Evolutionary conservation across 2,329 filamentous ascomycete species (phyloP).

Genomic region (Cladophialophora psammophila): DNA sequence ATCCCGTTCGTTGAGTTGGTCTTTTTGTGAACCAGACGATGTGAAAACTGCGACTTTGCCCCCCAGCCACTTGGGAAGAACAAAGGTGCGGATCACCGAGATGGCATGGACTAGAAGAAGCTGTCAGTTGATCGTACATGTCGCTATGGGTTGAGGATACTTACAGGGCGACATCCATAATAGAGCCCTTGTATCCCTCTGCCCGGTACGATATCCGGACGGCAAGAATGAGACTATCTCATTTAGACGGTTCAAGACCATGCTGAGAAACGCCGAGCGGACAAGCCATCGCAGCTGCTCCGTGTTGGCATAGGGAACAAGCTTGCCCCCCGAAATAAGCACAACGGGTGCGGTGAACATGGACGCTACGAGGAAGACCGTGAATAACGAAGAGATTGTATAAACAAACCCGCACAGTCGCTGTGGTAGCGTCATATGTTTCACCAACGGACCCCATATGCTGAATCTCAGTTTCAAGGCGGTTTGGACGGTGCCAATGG

Average conservation of each 20-base stretch:
- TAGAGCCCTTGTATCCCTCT: slow-evolving; percentile 59
- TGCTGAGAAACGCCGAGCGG: slow-evolving; percentile 57
- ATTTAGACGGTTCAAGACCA: slow-evolving; percentile 56
- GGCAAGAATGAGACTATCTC: slow-evolving; percentile 62
- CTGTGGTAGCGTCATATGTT: slow-evolving; percentile 60
- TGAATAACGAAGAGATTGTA: slow-evolving; percentile 59
- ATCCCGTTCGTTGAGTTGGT: slow-evolving; percentile 63
- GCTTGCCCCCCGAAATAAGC: slow-evolving; percentile 59
- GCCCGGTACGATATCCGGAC: slow-evolving; percentile 62
- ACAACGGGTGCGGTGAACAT: slow-evolving; percentile 62
- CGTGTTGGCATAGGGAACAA: slow-evolving; percentile 59
- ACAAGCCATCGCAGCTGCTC: slow-evolving; percentile 62
- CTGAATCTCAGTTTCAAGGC: slow-evolving; percentile 64
- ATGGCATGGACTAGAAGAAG: slow-evolving; percentile 42
- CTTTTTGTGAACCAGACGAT: slow-evolving; percentile 61
- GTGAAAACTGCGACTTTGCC: slow-evolving; percentile 62
- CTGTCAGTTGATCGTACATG: not conserved
- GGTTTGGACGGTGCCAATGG: slow-evolving; percentile 57
- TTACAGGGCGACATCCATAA: slow-evolving; percentile 65
- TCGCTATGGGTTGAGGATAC: not conserved
- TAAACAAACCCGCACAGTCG: slow-evolving; percentile 64
- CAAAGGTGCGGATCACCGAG: slow-evolving; percentile 21
- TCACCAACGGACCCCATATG: slow-evolving; percentile 57
- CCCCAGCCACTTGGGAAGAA: slow-evolving; percentile 62
- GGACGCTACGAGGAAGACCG: slow-evolving; percentile 49